phyloP scores from a whole-genome alignment of 192 early-diverging fungal genomes.

The Dissophora globulifera region DNA sequence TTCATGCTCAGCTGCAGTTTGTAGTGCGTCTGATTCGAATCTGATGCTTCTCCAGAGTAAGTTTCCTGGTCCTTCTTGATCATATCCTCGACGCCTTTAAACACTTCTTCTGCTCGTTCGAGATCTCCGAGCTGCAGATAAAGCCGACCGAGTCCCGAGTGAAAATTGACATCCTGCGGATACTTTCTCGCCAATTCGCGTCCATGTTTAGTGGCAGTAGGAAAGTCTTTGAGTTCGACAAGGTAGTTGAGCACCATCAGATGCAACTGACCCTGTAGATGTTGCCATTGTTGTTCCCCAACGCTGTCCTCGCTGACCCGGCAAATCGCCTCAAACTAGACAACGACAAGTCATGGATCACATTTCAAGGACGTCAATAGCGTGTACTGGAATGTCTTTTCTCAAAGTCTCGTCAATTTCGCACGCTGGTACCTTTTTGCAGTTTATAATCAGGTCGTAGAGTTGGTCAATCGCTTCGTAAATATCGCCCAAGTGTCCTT shows the following conservation, averaged over 20 bases:
- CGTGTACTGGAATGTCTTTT: no score
- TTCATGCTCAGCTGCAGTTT: constrained; percentile 53
- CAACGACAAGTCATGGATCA: no score
- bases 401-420: no score
- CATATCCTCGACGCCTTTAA: constrained; percentile 41
- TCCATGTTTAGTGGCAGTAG: constrained; percentile 49
- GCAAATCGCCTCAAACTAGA: constrained; percentile 47
- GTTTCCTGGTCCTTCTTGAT: constrained; percentile 10
- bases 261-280: constrained; percentile 53
- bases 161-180: constrained; percentile 47
- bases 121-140: constrained; percentile 60
- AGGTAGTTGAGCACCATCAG: constrained; percentile 58
- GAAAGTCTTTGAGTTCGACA: constrained; percentile 57
- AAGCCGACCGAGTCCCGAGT: constrained; percentile 57
- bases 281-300: constrained; percentile 48
- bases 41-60: background rate
- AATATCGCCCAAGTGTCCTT: constrained; percentile 50
- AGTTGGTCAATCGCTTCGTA: constrained; percentile 57
- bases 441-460: constrained; percentile 53
- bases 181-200: constrained; percentile 38
- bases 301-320: constrained; percentile 6
- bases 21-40: constrained; percentile 4
- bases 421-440: constrained; percentile 60
- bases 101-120: constrained; percentile 49
- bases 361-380: no score